Evolutionary conservation across 345 rosid species (phyloP).

Genomic region (Gossypium raimondii): DNA sequence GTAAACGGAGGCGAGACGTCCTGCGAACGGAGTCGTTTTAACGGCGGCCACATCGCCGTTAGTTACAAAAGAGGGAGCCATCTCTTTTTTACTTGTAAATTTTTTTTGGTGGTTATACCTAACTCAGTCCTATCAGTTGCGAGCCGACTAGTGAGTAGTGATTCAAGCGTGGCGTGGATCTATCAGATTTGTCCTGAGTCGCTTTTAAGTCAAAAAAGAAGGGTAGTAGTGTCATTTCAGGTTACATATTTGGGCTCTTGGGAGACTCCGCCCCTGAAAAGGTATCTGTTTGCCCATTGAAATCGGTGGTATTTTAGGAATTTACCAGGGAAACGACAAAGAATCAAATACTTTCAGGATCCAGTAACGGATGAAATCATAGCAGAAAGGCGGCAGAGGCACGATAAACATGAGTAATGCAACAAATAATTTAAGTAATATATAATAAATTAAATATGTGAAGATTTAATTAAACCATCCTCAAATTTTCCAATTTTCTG

Average conservation of each 20-base stretch:
- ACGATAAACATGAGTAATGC: neutral
- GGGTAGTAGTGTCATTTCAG: slow-evolving; percentile 15
- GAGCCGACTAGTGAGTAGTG: too few relatives aligned
- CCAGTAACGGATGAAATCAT: neutral
- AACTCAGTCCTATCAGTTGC: slow-evolving; percentile 16
- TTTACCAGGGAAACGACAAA: neutral
- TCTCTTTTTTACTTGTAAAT: slow-evolving; percentile 6
- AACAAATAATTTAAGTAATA: neutral
- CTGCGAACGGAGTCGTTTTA: slow-evolving; percentile 34
- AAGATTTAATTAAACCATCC: too few relatives aligned
- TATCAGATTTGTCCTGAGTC: neutral
- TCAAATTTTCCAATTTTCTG: too few relatives aligned
- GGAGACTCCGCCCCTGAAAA: slow-evolving; percentile 14
- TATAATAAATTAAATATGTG: neutral
- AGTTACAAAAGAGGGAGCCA: slow-evolving; percentile 63
- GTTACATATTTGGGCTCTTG: neutral
- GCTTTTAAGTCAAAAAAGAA: neutral
- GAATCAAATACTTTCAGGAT: neutral
- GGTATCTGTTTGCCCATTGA: neutral
- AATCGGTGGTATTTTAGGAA: slow-evolving; percentile 8
- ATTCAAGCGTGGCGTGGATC: neutral
- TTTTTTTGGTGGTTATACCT: slow-evolving; percentile 10
- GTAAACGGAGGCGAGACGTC: slow-evolving; percentile 68
- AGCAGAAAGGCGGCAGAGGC: neutral
- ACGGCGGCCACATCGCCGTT: slow-evolving; percentile 37